Base-by-base conservation (phyloP, 1,284 basidiomycete species). In the Ustilago tritici region DNA sequence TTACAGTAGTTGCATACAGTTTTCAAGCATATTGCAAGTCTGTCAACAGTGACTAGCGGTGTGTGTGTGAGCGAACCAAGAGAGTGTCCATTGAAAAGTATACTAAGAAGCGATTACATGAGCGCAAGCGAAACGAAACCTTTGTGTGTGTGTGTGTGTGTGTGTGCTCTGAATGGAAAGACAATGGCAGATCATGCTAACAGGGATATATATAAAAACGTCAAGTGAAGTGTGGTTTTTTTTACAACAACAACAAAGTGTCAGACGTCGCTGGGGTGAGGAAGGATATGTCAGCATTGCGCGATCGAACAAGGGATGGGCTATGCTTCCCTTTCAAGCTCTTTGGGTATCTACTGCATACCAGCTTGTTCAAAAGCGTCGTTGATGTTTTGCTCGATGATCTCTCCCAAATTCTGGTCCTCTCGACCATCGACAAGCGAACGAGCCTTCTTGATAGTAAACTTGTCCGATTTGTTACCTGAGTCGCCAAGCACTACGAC, bases 401-500 rank as follows among this genome's bases (percentile, higher is more conserved):
- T 3, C 6, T 63, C 58, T 11, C 54, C 57, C 28, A 61, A 34
- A 14, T 56, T 38, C 4, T 40, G 7, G 7, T 40, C 38, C 36
- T 56, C 17, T 28, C 41, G 19, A 6, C 19, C 11, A 19, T 17
- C 49, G 0, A 28, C 23, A 28, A 28, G 23, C 3, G 23, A 28
- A 28, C 23, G 23, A 28, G 54, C 40, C 3, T 28, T 32, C 23
- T 64, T 70, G 62, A 70, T 75, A 14, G 65, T 72, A 31, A 79
- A 79, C 46, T 76, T 70, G 8, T 55, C 19, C 8, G 61, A 65
- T 3, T 56, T 55, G 47, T 79, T 79, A 12, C 76, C 76, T 23
- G 69, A 72, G 32, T 79, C 76, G 34, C 76, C 76, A 11, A 79
- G n/a, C 14, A 79, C 43, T 4, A 79, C 73, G 5, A 79, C 69